Conservation (phyloP, 257 asterid species). For the Gynochthodes officinalis region DNA sequence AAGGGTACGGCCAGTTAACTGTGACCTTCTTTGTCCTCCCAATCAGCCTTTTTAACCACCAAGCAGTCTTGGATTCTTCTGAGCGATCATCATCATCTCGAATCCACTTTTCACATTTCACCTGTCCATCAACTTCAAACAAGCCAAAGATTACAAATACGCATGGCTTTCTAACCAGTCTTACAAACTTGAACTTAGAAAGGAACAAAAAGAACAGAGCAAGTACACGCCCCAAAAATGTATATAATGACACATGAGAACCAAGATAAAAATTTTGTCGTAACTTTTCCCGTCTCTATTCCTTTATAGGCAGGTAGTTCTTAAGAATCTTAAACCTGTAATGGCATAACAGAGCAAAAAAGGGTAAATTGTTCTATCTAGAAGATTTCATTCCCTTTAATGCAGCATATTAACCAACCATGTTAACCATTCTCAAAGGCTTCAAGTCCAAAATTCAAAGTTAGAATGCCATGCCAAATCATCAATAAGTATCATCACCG, state of each 20-base stretch:
- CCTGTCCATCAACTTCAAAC: slow-evolving; percentile 84
- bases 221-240: background rate
- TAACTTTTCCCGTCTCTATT: background rate
- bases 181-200: background rate
- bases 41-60: slow-evolving; percentile 94
- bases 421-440: background rate
- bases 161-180: slow-evolving; percentile 17
- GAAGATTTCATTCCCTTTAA: background rate
- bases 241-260: background rate
- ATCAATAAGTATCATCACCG: background rate
- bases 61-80: slow-evolving; percentile 71
- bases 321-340: background rate
- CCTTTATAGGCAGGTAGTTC: background rate
- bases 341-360: background rate
- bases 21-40: slow-evolving; percentile 82
- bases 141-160: slow-evolving; percentile 21
- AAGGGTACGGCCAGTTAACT: slow-evolving; percentile 92
- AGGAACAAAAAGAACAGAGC: slow-evolving; percentile 2
- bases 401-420: background rate
- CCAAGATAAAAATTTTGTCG: background rate
- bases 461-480: background rate
- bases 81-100: slow-evolving; percentile 70
- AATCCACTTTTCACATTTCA: slow-evolving; percentile 95
- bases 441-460: background rate
- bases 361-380: background rate